Percentiles rank a stretch among this genome's conserved stretches.
Evolutionary conservation across 176 grass and related monocot species (phyloP).

Genomic region (Musa acuminata): DNA sequence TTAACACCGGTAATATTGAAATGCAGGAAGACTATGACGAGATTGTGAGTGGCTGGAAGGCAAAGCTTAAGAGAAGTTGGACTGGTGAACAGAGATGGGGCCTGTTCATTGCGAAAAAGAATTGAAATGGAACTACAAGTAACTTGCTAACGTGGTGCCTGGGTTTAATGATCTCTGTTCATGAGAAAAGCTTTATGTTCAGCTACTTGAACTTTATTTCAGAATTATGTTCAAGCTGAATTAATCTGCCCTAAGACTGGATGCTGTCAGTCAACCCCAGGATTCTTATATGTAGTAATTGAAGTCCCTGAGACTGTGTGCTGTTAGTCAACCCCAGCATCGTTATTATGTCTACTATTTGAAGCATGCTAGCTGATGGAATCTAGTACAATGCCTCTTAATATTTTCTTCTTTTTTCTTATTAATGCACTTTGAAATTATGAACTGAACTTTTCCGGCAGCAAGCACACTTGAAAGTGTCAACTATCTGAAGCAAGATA

Average conservation of each 20-base stretch:
- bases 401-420: not conserved
- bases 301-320: not conserved
- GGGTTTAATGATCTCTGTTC: not conserved
- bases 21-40: conserved; percentile 79
- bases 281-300: not conserved
- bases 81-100: conserved; percentile 90
- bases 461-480: too few species aligned
- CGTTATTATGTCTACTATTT: not conserved
- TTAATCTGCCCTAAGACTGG: not conserved
- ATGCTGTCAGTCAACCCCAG: not conserved
- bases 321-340: not conserved
- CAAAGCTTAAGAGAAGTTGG: conserved; percentile 79
- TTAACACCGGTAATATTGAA: conserved; percentile 12
- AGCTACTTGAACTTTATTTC: not conserved
- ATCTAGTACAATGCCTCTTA: not conserved
- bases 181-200: not conserved
- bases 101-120: conserved; percentile 75
- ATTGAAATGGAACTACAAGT: conserved; percentile 14
- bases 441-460: too few species aligned
- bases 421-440: too few species aligned
- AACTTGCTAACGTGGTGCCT: not conserved
- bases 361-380: not conserved
- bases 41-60: conserved; percentile 88
- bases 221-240: not conserved
- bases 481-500: too few species aligned